phyloP scores from a whole-genome alignment of 2,329 filamentous ascomycete genomes.

The Trichoderma pleuroti region DNA sequence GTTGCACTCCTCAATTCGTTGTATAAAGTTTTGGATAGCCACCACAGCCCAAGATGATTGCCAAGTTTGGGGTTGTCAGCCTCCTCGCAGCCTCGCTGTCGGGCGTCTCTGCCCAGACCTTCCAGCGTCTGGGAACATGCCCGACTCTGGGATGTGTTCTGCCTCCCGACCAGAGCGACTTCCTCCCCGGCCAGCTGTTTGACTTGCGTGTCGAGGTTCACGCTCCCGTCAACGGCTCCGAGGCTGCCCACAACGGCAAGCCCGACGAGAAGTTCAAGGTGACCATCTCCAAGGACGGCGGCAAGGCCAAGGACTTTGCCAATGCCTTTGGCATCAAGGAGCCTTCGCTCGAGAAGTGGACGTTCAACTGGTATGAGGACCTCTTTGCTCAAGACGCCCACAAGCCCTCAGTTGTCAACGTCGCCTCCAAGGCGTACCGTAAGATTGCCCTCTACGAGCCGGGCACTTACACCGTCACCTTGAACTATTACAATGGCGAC shows the following conservation, averaged over 20 bases:
- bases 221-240: constrained; percentile 75
- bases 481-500: constrained; percentile 70
- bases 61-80: constrained; percentile 36
- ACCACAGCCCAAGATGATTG: constrained; percentile 29
- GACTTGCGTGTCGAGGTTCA: constrained; percentile 82
- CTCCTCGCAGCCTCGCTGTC: constrained; percentile 36
- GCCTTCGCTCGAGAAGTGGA: constrained; percentile 74
- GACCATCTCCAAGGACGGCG: constrained; percentile 65
- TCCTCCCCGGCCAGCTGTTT: constrained; percentile 79
- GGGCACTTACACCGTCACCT: constrained; percentile 71
- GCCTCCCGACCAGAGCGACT: constrained; percentile 67
- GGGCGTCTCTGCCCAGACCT: constrained; percentile 53
- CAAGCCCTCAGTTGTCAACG: constrained; percentile 70
- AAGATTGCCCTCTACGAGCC: constrained; percentile 73
- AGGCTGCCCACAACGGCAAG: constrained; percentile 65
- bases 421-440: constrained; percentile 75
- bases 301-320: constrained; percentile 51
- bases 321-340: constrained; percentile 68
- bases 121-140: constrained; percentile 57
- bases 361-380: constrained; percentile 82
- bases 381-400: constrained; percentile 71
- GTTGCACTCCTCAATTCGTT: background rate
- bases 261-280: constrained; percentile 74
- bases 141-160: constrained; percentile 57
- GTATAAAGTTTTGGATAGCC: background rate